These are phyloP conservation scores for Torulaspora quercuum DNA, from an alignment of 805 yeast genomes.

Conservation along the genomic window DNA sequence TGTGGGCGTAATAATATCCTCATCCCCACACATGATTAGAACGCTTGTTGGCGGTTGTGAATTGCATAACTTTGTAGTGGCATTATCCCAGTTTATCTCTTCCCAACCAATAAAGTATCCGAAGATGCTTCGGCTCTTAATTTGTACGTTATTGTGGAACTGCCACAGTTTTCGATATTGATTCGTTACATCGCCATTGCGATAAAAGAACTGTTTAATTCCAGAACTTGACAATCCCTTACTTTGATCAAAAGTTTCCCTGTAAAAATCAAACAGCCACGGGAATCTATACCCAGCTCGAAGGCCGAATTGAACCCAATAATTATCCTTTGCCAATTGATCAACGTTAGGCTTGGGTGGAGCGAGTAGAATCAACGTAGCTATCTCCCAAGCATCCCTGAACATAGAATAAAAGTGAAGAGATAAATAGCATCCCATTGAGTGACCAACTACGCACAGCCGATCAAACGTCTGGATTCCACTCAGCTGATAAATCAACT, in stretches of 20 bases:
- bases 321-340: constrained; percentile 17
- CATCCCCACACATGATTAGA: constrained; percentile 25
- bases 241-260: constrained; percentile 31
- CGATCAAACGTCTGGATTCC: background rate
- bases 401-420: constrained; percentile 43
- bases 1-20: constrained; percentile 28
- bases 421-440: constrained; percentile 64
- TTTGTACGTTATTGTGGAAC: constrained; percentile 31
- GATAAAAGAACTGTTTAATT: constrained; percentile 27
- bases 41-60: constrained; percentile 6
- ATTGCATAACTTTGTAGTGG: constrained; percentile 4
- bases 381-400: constrained; percentile 14
- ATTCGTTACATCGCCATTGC: constrained; percentile 14
- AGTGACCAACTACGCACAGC: constrained; percentile 51
- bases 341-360: constrained; percentile 43
- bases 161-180: constrained; percentile 30
- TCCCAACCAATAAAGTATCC: constrained; percentile 36
- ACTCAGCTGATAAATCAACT: constrained; percentile 1
- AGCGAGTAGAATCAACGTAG: constrained; percentile 43
- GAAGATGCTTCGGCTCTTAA: constrained; percentile 28
- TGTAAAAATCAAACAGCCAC: constrained; percentile 29
- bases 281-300: constrained; percentile 22
- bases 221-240: constrained; percentile 35
- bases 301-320: constrained; percentile 17
- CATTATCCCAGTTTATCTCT: constrained; percentile 25